Percentiles rank a stretch among this genome's conserved stretches.
Evolutionary conservation across 257 asterid genomes (phyloP).

Genomic region (Parsonsia alboflavescens): DNA sequence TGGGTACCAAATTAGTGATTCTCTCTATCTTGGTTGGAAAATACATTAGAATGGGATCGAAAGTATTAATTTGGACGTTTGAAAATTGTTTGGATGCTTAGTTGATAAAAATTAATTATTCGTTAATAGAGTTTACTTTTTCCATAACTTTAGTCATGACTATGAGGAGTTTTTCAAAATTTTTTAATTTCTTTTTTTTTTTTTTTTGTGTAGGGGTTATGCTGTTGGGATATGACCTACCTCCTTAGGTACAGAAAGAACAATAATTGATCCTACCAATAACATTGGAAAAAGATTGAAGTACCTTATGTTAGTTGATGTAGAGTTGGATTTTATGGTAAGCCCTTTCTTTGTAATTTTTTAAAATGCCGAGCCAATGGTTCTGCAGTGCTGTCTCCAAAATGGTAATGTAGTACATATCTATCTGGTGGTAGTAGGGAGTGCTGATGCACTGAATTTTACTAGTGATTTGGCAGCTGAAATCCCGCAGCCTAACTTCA

Average conservation of each 20-base stretch:
- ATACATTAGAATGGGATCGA: no score
- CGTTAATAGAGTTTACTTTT: no score
- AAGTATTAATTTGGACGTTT: no score
- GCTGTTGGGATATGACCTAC: background rate
- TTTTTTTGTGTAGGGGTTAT: background rate
- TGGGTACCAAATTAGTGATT: no score
- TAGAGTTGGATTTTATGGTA: background rate
- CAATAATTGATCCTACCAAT: constrained; percentile 2
- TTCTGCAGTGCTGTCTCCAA: background rate
- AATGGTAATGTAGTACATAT: background rate
- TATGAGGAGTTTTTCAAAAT: no score
- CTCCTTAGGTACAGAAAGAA: background rate
- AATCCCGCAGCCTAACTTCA: constrained; percentile 6
- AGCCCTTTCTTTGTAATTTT: no score
- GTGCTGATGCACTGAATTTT: background rate
- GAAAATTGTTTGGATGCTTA: no score
- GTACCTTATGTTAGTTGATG: constrained; percentile 7
- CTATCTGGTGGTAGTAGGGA: background rate
- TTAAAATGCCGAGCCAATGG: background rate
- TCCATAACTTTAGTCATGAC: no score
- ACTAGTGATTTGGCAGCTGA: constrained; percentile 5
- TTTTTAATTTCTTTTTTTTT: no score
- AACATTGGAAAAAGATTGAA: background rate
- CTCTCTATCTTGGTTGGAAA: no score
- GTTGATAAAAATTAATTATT: no score